Evolutionary conservation across 192 early-diverging fungal genomes (phyloP), one percentile per base, ranked within the genome.

Genomic region (Allomyces arbusculus): DNA sequence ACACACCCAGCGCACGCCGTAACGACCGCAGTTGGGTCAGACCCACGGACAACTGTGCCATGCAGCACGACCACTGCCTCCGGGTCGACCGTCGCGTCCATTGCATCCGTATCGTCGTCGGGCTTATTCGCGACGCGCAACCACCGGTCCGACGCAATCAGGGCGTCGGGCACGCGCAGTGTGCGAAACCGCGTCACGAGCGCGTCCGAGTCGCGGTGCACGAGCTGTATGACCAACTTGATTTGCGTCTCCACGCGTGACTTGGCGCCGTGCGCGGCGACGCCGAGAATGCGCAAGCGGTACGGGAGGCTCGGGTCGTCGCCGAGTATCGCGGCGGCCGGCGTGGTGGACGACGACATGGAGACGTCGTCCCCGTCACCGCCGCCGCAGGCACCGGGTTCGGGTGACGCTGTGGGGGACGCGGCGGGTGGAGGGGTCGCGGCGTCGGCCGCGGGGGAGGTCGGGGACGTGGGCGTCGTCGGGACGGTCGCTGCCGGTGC

Each of bases 171-270:
- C 33, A 58, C 20, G 12, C 50, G 44, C 12, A 58, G 9, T 3
- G 12, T 14, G 50, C 50, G 50, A 16, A 91, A 88, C 50, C 83
- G 84, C 61, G 89, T 84, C 12, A 93, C 85, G 70, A 91, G 79
- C 44, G 83, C 74, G 73, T 94, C 90, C 9, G 89, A 89, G 28
- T 77, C 68, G 61, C 76, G 72, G 20, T 80, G 86, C 1, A 86
- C 79, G 25, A 97, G 78, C 67, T 91, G 89, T 68, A 97, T 71
- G 26, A 88, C 90, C 24, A 95, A 77, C 66, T 91, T 92, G 70
- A 92, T 92, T 75, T 94, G 94, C 23, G 94, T 97, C 76, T 97
- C 92, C 45, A 95, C 92, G 8, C 92, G 77, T 12, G 90, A 93
- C 72, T 91, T 90, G 44, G 77, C 33, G 45, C 19, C 45, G 45